Evolutionary conservation across 495 filamentous ascomycete genomes (phyloP).

Genomic region (Penicillium cosmopolitanum): DNA sequence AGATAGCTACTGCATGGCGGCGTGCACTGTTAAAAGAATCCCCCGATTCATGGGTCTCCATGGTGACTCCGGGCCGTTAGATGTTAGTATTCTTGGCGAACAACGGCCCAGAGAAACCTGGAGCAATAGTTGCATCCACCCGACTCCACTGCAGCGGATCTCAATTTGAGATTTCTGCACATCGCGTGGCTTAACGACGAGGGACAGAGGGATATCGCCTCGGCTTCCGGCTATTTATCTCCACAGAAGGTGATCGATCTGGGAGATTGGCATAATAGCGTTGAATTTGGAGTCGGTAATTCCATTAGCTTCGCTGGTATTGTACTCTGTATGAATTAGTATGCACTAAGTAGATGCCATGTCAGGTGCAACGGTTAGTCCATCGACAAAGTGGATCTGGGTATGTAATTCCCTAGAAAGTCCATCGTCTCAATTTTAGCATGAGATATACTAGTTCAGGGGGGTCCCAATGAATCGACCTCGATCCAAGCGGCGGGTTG

Average conservation of each 20-base stretch:
- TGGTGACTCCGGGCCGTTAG: neutral
- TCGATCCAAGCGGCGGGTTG: neutral
- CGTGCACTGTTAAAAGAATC: neutral
- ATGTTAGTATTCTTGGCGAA: conserved; percentile 18
- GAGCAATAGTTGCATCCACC: conserved; percentile 30
- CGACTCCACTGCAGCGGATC: conserved; percentile 27
- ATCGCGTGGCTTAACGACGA: conserved; percentile 17
- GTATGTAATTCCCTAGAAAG: neutral
- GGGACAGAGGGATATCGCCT: conserved; percentile 4
- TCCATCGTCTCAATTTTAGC: conserved; percentile 1
- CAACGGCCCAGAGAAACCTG: conserved; percentile 19
- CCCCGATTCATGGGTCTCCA: neutral
- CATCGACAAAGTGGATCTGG: conserved; percentile 1
- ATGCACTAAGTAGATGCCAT: neutral
- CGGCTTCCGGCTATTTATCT: conserved; percentile 19
- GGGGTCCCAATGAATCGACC: neutral
- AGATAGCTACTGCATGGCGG: neutral
- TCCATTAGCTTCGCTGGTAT: neutral
- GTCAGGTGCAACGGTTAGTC: conserved; percentile 3
- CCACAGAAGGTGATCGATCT: conserved; percentile 10
- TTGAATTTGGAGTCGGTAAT: neutral
- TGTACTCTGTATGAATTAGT: neutral
- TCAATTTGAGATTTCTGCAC: conserved; percentile 21
- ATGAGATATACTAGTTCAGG: neutral
- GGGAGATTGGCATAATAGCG: conserved; percentile 2